Evolutionary conservation across 768 basidiomycete genomes (phyloP), one percentile per base, ranked within the genome.

Genomic region (Kondoa malvinella): DNA sequence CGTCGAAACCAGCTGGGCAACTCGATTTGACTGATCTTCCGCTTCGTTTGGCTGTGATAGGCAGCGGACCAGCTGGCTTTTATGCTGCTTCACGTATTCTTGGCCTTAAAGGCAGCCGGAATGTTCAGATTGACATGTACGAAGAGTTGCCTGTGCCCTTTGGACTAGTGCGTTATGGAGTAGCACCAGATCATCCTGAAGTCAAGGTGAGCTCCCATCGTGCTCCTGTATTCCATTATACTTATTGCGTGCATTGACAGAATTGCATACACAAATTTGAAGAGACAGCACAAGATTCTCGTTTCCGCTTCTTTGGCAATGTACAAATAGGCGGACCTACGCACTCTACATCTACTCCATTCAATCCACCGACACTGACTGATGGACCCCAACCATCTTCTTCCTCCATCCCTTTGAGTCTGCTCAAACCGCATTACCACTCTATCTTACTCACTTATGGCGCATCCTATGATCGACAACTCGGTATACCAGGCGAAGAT

Each of bases 221-320:
- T 73, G 65, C 66, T 69, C 56, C 33, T 4, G 34, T 29, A 25
- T 64, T 16, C 67, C 27, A 12, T 1, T 30, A 30, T 50, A 16
- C 63, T 3, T 2, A 57, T 21, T 33, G 32, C 17, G 66, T 29
- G 60, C 58, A 31, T 71, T 29, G 12, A 26, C 70, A 96, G 92
- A 97, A 97, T 77, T 95, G 92, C 78, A 90, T 87, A 27, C 84
- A 94, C 78, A 96, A 94, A 80, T 97, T 99, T 72, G 89, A 94
- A 74, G 79, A 81, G 30, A 82, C 85, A 0, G 88, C 90, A 0
- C 70, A 77, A n/a, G 92, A 97, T 74, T 79, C 83, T 0, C 84
- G 92, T 1, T 85, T 96, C 72, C 80, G 82, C 25, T 96, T 90
- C 78, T 94, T 94, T 77, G 95, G 92, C 34, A 95, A 96, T 74